phyloP scores from a whole-genome alignment of 139 green algal species.

The Coccomyxa sp. region DNA sequence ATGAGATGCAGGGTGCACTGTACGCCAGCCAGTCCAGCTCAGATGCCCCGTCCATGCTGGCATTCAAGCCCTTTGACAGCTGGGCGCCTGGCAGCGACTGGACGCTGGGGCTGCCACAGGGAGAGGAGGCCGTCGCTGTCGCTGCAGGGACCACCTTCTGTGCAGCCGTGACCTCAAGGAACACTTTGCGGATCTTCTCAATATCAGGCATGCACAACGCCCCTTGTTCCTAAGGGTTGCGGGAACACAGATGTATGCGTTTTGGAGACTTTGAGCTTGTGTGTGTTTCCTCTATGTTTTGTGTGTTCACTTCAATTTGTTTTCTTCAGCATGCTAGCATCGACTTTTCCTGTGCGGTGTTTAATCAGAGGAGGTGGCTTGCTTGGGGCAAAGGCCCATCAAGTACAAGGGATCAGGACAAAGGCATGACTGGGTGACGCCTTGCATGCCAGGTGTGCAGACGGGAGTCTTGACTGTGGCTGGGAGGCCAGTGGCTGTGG shows the following conservation, averaged over 20 bases:
- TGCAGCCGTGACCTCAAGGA: conserved; percentile 57
- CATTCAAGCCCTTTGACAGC: conserved; percentile 74
- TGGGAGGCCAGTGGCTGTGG: conserved; percentile 52
- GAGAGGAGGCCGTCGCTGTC: conserved; percentile 62
- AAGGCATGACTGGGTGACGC: background rate
- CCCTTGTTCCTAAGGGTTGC: background rate
- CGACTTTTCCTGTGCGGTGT: no score
- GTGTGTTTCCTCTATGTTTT: no score
- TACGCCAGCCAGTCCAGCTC: conserved; percentile 41
- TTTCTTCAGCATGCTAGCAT: no score
- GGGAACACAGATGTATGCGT: no score
- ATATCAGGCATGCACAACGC: conserved; percentile 22
- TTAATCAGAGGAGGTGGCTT: no score
- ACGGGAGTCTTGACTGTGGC: conserved; percentile 39
- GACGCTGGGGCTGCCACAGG: conserved; percentile 54
- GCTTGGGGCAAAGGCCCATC: no score
- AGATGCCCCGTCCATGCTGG: conserved; percentile 35
- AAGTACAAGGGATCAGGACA: no score
- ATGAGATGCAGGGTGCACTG: conserved; percentile 41
- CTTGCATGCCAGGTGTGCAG: conserved; percentile 29
- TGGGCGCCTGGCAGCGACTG: conserved; percentile 79
- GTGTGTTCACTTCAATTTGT: no score
- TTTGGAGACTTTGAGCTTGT: no score
- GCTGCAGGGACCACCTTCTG: conserved; percentile 57
- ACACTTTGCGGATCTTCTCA: conserved; percentile 75